These are phyloP conservation scores for Fusarium multiceps DNA, from an alignment of 2,329 filamentous ascomycete species.

Conservation along the genomic window DNA sequence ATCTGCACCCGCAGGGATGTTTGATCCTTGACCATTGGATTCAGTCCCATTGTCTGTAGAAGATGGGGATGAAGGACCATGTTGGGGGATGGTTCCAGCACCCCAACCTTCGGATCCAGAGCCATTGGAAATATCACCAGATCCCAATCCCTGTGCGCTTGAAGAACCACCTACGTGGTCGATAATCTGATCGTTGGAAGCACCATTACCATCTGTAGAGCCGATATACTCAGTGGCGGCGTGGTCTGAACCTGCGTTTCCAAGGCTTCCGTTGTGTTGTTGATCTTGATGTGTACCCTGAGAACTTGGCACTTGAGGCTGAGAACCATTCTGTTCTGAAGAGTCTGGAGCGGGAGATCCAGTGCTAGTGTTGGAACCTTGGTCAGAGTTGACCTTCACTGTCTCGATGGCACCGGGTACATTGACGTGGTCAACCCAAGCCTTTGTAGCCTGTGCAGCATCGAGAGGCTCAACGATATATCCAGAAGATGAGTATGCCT, in stretches of 20 bases:
- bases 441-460: background rate
- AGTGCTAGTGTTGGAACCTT: too few species aligned
- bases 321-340: background rate
- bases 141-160: background rate
- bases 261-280: background rate
- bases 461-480: conserved; percentile 3
- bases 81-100: background rate
- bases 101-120: background rate
- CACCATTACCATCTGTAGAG: background rate
- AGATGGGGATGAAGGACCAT: background rate
- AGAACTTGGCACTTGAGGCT: background rate
- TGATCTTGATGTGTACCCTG: background rate
- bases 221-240: background rate
- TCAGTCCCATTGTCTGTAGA: background rate
- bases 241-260: background rate
- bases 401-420: background rate
- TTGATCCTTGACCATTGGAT: background rate
- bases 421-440: background rate
- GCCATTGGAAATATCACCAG: background rate
- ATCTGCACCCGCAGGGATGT: background rate
- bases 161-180: background rate
- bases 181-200: background rate
- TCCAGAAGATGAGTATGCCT: conserved; percentile 21
- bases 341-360: background rate
- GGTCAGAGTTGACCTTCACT: background rate